Base-by-base conservation (phyloP, 2,329 filamentous ascomycete genomes). In the Didymella keratinophila region DNA sequence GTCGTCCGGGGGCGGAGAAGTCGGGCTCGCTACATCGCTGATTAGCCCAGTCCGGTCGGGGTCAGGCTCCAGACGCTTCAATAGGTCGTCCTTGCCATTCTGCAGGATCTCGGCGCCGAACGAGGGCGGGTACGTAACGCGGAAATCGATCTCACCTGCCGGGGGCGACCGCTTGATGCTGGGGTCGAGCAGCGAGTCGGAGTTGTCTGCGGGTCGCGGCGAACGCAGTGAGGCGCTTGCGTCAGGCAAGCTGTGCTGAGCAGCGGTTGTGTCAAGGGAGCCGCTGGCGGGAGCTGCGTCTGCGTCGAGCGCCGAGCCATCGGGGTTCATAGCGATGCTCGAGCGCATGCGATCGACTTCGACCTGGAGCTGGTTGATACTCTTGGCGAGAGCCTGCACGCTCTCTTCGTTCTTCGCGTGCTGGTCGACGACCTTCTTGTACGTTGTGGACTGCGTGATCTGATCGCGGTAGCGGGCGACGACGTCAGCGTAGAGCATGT, bases 1-100 rank as follows among this genome's bases (percentile, higher is more conserved):
- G 39, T 89, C 87, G 54, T 87, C 84, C 34, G 74, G 71, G 18
- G 70, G 73, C 60, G 77, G 77, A 49, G 77, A 78, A 34, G 76
- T 69, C 3, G 75, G 76, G 56, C 73, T 76, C 62, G 72, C 75
- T 72, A 77, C 72, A 62, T 77, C 65, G 68, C 67, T 72, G 62
- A 72, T 75, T 68, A 75, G 73, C 65, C 69, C 69, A 67, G 74
- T 73, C 68, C 75, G 74, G 65, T 78, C 73, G 58, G 78, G 75
- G 64, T 80, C 79, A 52, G 77, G 78, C 64, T 82, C 79, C 43
- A 83, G 72, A 63, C 81, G 75, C 71, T 82, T 82, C 73, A 83
- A 78, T 25, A 83, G 71, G 67, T 83, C 81, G 54, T 80, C 78
- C 64, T 83, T 83, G 54, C 81, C 81, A 65, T 76, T 78, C 52